phyloP scores from a whole-genome alignment of 805 yeast genomes.

The Ogataea trehaloabstinens region DNA sequence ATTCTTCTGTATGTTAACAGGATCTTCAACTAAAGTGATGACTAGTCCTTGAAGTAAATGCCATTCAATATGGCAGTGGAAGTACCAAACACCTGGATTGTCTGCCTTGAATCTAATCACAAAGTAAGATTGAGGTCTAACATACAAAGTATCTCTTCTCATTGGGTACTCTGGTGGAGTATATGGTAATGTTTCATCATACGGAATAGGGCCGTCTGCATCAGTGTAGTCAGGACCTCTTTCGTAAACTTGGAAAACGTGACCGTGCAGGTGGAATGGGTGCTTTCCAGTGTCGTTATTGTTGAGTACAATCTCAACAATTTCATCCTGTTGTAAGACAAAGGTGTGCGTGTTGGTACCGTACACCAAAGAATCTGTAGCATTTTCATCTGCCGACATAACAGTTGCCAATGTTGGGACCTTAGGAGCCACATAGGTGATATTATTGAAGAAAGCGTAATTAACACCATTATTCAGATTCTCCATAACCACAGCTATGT shows the following conservation, averaged over 20 bases:
- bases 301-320: slow-evolving; percentile 80
- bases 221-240: slow-evolving; percentile 63
- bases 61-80: slow-evolving; percentile 99
- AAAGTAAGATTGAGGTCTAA: slow-evolving; percentile 80
- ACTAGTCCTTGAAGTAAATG: slow-evolving; percentile 95
- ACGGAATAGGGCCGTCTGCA: slow-evolving; percentile 54
- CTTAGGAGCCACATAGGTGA: slow-evolving; percentile 73
- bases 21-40: slow-evolving; percentile 78
- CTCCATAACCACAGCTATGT: slow-evolving; percentile 79
- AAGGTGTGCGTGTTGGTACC: slow-evolving; percentile 80
- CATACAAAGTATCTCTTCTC: slow-evolving; percentile 79
- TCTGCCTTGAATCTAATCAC: slow-evolving; percentile 85
- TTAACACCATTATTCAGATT: slow-evolving; percentile 83
- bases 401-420: slow-evolving; percentile 85
- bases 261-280: slow-evolving; percentile 98
- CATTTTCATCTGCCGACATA: slow-evolving; percentile 63
- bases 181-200: slow-evolving; percentile 49
- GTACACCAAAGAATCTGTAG: slow-evolving; percentile 53
- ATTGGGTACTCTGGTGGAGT: slow-evolving; percentile 73
- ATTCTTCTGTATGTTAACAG: slow-evolving; percentile 57
- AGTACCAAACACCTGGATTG: slow-evolving; percentile 98
- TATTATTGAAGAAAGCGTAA: slow-evolving; percentile 94
- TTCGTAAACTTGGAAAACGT: slow-evolving; percentile 76
- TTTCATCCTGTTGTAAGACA: slow-evolving; percentile 63
- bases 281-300: slow-evolving; percentile 89